These are phyloP conservation scores for Ganoderma leucocontextum DNA, from an alignment of 1,284 basidiomycete genomes.

Conservation along the genomic window DNA sequence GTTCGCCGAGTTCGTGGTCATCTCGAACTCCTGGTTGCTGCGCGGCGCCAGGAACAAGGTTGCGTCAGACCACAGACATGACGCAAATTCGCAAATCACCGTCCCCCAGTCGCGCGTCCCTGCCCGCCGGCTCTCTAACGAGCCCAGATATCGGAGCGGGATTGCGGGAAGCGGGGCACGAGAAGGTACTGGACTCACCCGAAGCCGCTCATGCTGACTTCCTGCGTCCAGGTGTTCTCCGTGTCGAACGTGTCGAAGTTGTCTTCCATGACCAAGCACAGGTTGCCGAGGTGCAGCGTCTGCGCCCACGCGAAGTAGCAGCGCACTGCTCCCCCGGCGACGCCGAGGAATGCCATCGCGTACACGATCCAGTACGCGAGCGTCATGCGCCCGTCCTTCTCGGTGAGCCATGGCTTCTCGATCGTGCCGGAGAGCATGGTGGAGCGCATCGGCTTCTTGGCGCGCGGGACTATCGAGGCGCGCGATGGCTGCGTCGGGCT, in stretches of 20 bases:
- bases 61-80: slow-evolving; percentile 15
- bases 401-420: slow-evolving; percentile 77
- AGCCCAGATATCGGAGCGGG: not conserved
- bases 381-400: slow-evolving; percentile 67
- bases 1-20: slow-evolving; percentile 79
- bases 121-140: not conserved
- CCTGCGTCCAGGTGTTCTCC: slow-evolving; percentile 74
- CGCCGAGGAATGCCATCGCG: slow-evolving; percentile 57
- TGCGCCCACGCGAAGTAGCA: slow-evolving; percentile 60
- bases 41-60: slow-evolving; percentile 13
- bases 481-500: slow-evolving; percentile 17
- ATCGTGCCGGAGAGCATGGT: slow-evolving; percentile 69
- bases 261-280: slow-evolving; percentile 85
- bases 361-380: slow-evolving; percentile 78
- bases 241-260: slow-evolving; percentile 77
- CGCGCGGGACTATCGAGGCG: slow-evolving; percentile 36
- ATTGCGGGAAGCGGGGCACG: not conserved
- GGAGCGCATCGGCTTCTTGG: slow-evolving; percentile 62
- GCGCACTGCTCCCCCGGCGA: slow-evolving; percentile 25
- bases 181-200: slow-evolving; percentile 59
- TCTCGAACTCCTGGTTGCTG: slow-evolving; percentile 88
- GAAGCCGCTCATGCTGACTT: slow-evolving; percentile 86
- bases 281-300: slow-evolving; percentile 60
- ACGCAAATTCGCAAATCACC: no score
- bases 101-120: not conserved